Evolutionary conservation across 257 asterid genomes (phyloP).

Genomic region (Fraxinus anomala): DNA sequence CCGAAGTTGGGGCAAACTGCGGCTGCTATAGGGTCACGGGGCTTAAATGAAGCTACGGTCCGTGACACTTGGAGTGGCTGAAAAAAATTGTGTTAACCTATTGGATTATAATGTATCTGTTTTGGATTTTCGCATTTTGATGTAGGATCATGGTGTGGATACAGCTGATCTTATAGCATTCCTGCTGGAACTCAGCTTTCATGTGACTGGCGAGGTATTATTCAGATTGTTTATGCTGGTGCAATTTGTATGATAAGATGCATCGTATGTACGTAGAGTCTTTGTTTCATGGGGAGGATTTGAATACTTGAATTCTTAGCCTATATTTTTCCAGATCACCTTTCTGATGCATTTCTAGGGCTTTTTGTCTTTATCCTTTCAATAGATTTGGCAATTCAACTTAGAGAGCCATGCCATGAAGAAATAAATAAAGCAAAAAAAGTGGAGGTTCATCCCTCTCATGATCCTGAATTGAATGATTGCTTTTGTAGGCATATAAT

Average conservation of each 20-base stretch:
- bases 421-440: slow-evolving; percentile 22
- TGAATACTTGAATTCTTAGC: slow-evolving; percentile 10
- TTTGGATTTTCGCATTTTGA: slow-evolving; percentile 16
- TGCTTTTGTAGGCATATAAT: slow-evolving; percentile 78
- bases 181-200: slow-evolving; percentile 95
- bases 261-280: background rate
- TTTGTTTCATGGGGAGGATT: slow-evolving; percentile 3
- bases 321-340: slow-evolving; percentile 5
- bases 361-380: slow-evolving; percentile 9
- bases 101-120: background rate
- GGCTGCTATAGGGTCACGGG: no score
- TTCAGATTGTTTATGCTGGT: slow-evolving; percentile 19
- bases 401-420: slow-evolving; percentile 3
- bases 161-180: slow-evolving; percentile 93
- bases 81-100: background rate
- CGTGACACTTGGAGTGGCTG: no score
- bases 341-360: background rate
- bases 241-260: slow-evolving; percentile 6
- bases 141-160: slow-evolving; percentile 92
- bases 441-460: slow-evolving; percentile 20
- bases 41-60: no score
- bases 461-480: slow-evolving; percentile 23
- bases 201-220: slow-evolving; percentile 88
- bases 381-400: slow-evolving; percentile 5
- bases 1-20: no score